A percentile compares a stretch with the other conserved stretches of the same genome.
Evolutionary conservation across 345 rosid genomes (phyloP).

Genomic region (Brassica juncea): DNA sequence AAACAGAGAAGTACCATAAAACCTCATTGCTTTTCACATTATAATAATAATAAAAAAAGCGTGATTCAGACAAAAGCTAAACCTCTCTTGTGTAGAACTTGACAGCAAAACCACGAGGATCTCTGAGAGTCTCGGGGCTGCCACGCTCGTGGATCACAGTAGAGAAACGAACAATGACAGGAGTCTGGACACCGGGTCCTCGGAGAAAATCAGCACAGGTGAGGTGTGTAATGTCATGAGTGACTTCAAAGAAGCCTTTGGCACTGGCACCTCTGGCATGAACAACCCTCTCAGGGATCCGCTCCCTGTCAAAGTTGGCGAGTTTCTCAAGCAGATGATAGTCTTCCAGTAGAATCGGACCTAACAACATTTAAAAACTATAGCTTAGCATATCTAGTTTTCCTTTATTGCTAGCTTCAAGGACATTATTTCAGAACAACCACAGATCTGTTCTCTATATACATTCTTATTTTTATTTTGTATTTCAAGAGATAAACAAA

Average conservation of each 20-base stretch:
- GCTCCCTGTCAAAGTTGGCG: conserved; percentile 89
- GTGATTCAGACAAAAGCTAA: background rate
- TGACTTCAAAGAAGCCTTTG: conserved; percentile 97
- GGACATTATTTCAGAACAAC: background rate
- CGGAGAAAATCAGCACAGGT: conserved; percentile 96
- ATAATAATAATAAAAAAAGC: too few species aligned
- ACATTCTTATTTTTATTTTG: background rate
- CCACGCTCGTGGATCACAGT: conserved; percentile 99
- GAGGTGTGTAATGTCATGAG: conserved; percentile 76
- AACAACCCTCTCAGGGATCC: conserved; percentile 99
- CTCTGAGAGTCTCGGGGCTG: conserved; percentile 97
- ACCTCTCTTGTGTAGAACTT: conserved; percentile 99
- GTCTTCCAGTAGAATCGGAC: conserved; percentile 96
- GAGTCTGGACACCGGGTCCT: conserved; percentile 95
- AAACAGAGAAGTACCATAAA: conserved; percentile 1
- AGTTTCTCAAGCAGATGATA: conserved; percentile 90
- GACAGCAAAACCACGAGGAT: conserved; percentile 96
- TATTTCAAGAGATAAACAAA: background rate
- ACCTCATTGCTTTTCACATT: background rate
- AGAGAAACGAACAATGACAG: conserved; percentile 94
- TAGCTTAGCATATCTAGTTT: background rate
- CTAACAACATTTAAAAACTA: conserved; percentile 40
- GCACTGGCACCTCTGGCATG: conserved; percentile 99
- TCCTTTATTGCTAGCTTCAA: background rate
- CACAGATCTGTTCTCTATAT: too few species aligned